Evolutionary conservation across 352 stramenopile species (phyloP).

Genomic region (Pythium sp.): DNA sequence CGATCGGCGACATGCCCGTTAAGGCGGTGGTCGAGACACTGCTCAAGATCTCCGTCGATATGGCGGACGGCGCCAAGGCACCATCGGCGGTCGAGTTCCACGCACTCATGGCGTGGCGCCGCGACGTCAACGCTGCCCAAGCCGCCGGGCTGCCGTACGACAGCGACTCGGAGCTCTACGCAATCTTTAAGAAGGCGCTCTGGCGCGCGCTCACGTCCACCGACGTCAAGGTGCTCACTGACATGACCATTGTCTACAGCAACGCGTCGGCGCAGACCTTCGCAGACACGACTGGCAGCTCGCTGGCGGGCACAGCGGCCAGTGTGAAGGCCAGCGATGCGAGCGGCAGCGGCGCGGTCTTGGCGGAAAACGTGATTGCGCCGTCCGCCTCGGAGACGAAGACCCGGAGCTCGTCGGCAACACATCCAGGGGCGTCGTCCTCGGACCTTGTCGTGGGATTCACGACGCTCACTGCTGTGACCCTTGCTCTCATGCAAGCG

Average conservation of each 20-base stretch:
- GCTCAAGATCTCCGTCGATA: slow-evolving; percentile 53
- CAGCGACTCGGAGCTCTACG: slow-evolving; percentile 41
- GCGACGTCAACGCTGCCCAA: slow-evolving; percentile 48
- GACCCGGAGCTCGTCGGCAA: slow-evolving; percentile 18
- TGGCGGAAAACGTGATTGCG: not conserved
- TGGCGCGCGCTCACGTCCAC: slow-evolving; percentile 28
- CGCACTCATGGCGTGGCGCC: slow-evolving; percentile 54
- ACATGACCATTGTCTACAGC: slow-evolving; percentile 36
- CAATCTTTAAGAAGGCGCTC: slow-evolving; percentile 45
- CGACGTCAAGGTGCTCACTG: slow-evolving; percentile 41
- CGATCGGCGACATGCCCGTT: slow-evolving; percentile 44
- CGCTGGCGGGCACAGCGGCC: slow-evolving; percentile 29
- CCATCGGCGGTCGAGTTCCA: slow-evolving; percentile 40
- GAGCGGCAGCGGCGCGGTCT: not conserved
- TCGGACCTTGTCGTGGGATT: not conserved
- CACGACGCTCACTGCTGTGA: not conserved
- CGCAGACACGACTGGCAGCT: slow-evolving; percentile 23
- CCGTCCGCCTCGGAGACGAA: slow-evolving; percentile 18
- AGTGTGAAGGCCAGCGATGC: slow-evolving; percentile 23
- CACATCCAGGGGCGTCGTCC: not conserved
- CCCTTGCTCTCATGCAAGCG: not conserved
- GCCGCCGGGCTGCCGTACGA: slow-evolving; percentile 45
- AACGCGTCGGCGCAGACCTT: slow-evolving; percentile 26
- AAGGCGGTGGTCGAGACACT: slow-evolving; percentile 60
- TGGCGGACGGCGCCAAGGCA: slow-evolving; percentile 24